Evolutionary conservation across 2,329 filamentous ascomycete species (phyloP).

Genomic region (Claviceps sp.): DNA sequence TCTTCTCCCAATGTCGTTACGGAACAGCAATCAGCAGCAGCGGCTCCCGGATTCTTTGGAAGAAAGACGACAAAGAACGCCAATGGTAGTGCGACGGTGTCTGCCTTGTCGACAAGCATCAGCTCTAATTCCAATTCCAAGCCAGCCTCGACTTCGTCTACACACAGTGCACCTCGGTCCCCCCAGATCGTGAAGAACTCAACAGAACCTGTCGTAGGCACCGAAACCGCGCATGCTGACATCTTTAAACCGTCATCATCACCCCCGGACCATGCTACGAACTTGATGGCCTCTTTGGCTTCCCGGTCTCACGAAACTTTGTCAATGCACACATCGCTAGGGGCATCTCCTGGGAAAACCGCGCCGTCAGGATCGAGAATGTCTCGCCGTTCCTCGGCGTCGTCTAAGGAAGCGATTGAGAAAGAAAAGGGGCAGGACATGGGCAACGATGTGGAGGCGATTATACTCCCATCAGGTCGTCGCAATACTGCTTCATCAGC

Average conservation of each 20-base stretch:
- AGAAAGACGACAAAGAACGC: constrained; percentile 30
- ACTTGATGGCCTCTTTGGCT: constrained; percentile 56
- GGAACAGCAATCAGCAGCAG: constrained; percentile 20
- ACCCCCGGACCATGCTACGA: constrained; percentile 45
- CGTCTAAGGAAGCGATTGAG: constrained; percentile 30
- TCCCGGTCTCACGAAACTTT: constrained; percentile 44
- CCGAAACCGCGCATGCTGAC: constrained; percentile 54
- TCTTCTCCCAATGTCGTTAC: constrained; percentile 29
- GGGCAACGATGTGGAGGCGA: constrained; percentile 16
- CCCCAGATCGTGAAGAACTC: constrained; percentile 28
- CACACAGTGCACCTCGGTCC: constrained; percentile 19
- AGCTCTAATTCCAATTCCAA: constrained; percentile 24
- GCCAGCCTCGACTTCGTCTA: constrained; percentile 15
- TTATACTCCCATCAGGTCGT: constrained; percentile 15
- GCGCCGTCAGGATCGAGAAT: constrained; percentile 24
- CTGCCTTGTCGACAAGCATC: constrained; percentile 33
- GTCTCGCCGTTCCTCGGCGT: constrained; percentile 36
- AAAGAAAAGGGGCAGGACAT: constrained; percentile 26
- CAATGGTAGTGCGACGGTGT: constrained; percentile 14
- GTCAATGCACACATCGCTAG: constrained; percentile 30
- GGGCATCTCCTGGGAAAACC: constrained; percentile 16
- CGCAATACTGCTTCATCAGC: constrained; percentile 26
- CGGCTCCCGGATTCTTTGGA: constrained; percentile 32
- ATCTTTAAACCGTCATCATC: constrained; percentile 43
- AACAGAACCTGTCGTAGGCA: constrained; percentile 51